Conservation (phyloP, 768 basidiomycete species). For the Chalciporus chontae region DNA sequence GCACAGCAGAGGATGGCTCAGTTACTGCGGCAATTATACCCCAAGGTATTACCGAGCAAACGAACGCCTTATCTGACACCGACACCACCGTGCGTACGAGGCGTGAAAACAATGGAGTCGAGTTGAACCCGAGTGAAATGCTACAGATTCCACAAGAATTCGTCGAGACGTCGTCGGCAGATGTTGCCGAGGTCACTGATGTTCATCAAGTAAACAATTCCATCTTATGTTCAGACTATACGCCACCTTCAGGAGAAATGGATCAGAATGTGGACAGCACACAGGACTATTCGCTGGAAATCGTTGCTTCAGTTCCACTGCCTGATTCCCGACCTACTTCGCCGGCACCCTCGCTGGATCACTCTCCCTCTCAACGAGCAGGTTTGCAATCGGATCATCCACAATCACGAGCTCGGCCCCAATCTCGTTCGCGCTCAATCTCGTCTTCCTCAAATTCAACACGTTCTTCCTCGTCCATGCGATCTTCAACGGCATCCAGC, state of each 20-base stretch:
- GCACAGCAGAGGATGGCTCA: not conserved
- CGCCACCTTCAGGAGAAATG: not conserved
- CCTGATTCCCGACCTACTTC: slow-evolving; percentile 20
- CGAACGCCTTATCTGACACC: not conserved
- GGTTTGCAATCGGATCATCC: not conserved
- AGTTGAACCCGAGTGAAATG: not conserved
- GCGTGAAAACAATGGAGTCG: not conserved
- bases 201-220: not conserved
- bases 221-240: not conserved
- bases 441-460: slow-evolving; percentile 1
- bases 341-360: not conserved
- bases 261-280: not conserved
- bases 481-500: not conserved
- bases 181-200: not conserved
- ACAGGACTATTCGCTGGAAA: slow-evolving; percentile 2
- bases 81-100: not conserved
- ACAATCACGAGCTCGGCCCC: not conserved
- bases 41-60: not conserved
- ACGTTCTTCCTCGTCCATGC: not conserved
- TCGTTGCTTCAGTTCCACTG: slow-evolving; percentile 16
- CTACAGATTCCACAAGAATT: not conserved
- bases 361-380: slow-evolving; percentile 1
- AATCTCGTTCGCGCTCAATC: slow-evolving; percentile 5
- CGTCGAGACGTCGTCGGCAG: not conserved
- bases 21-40: not conserved